A percentile compares a stretch with the other conserved stretches of the same genome.
These are phyloP conservation scores for Lonicera japonica DNA, from an alignment of 129 eudicot genomes.

Conservation along the genomic window DNA sequence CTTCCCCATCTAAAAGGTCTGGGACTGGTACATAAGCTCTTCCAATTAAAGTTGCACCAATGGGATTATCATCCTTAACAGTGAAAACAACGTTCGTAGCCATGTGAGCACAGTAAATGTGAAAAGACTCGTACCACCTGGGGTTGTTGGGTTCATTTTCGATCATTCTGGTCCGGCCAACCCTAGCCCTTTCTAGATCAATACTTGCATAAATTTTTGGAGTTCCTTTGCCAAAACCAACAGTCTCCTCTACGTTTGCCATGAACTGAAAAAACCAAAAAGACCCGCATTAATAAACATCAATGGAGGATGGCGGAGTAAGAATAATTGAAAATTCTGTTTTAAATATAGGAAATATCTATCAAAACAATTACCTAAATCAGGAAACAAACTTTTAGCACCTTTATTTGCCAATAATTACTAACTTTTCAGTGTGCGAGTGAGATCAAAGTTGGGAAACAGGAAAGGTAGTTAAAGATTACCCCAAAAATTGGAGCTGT, in stretches of 20 bases:
- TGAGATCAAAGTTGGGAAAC: too few species aligned
- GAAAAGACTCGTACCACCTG: constrained; percentile 68
- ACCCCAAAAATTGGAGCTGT: too few species aligned
- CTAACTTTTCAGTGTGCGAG: too few species aligned
- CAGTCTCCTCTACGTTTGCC: constrained; percentile 55
- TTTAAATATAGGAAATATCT: not conserved
- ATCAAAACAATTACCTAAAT: not conserved
- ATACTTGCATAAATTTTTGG: constrained; percentile 72
- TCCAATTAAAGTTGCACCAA: constrained; percentile 67
- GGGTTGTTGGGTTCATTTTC: constrained; percentile 61
- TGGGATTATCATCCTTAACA: constrained; percentile 54
- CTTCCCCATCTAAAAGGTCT: constrained; percentile 56
- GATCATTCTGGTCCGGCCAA: constrained; percentile 59
- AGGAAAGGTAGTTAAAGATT: too few species aligned
- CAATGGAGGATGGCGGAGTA: not conserved
- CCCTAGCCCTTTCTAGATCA: constrained; percentile 70
- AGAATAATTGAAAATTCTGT: not conserved
- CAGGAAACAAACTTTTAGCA: not conserved
- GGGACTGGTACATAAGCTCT: constrained; percentile 58
- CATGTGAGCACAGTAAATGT: constrained; percentile 58
- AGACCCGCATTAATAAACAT: constrained; percentile 6
- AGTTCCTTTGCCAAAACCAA: constrained; percentile 73
- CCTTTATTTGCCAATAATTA: too few species aligned
- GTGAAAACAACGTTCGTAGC: constrained; percentile 59
- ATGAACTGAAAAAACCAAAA: constrained; percentile 40